Evolutionary conservation across 2,329 filamentous ascomycete species (phyloP).

Genomic region (Diaporthe eres): DNA sequence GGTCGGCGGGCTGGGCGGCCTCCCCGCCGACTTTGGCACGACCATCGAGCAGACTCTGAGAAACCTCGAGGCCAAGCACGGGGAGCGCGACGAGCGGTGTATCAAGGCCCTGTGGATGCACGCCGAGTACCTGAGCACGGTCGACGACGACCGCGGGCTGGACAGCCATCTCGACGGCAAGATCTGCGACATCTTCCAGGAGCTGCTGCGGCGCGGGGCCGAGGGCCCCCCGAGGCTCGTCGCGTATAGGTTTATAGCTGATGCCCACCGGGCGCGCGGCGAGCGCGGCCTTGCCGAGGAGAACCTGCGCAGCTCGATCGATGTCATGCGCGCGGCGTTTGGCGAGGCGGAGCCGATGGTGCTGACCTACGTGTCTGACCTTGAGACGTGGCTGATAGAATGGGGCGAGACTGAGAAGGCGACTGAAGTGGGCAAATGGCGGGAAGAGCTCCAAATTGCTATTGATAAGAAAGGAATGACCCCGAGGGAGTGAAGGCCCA

Average conservation of each 20-base stretch:
- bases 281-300: background rate
- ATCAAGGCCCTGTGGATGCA: constrained; percentile 1
- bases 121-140: constrained; percentile 11
- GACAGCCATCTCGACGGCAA: background rate
- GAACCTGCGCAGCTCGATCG: background rate
- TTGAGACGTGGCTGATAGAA: constrained; percentile 11
- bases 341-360: constrained; percentile 20
- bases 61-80: constrained; percentile 20
- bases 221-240: constrained; percentile 4
- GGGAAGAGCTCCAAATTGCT: background rate
- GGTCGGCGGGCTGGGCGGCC: background rate
- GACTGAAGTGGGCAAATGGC: background rate
- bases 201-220: constrained; percentile 6
- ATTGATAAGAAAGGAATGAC: background rate
- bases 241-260: background rate
- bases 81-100: constrained; percentile 13
- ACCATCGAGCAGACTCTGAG: constrained; percentile 3
- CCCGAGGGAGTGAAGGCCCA: background rate
- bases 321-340: background rate
- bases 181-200: background rate
- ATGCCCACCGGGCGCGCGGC: background rate
- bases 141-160: background rate
- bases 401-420: constrained; percentile 16
- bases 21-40: background rate
- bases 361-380: background rate